phyloP scores from a whole-genome alignment of 768 basidiomycete species.

The Rhizopogon vesiculosus region DNA sequence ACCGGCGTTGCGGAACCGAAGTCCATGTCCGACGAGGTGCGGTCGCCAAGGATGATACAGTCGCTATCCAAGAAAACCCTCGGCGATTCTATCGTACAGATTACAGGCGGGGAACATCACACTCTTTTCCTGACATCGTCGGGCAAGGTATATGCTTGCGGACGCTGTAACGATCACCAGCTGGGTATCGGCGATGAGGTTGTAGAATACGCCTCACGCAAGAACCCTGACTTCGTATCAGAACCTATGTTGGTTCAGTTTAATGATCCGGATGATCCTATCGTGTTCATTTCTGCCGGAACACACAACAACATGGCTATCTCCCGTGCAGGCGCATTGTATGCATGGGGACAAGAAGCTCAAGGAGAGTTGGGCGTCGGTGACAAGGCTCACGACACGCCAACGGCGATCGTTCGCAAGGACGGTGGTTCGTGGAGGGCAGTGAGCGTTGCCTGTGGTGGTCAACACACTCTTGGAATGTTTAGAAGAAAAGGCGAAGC shows the following conservation, averaged over 20 bases:
- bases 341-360: conserved; percentile 75
- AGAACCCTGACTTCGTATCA: conserved; percentile 53
- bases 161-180: conserved; percentile 80
- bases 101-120: conserved; percentile 84
- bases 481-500: conserved; percentile 53
- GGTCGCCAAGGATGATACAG: conserved; percentile 59
- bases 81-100: conserved; percentile 59
- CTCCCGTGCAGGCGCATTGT: conserved; percentile 62
- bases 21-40: conserved; percentile 48
- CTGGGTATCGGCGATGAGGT: conserved; percentile 74
- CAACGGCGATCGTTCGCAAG: conserved; percentile 62
- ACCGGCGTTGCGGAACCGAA: conserved; percentile 43
- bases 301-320: conserved; percentile 71
- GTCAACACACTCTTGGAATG: conserved; percentile 72
- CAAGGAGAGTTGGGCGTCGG: conserved; percentile 72
- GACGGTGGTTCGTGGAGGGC: conserved; percentile 68
- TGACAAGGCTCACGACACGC: conserved; percentile 58
- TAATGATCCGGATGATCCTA: conserved; percentile 57
- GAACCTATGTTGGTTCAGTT: conserved; percentile 65
- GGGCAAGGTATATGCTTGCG: conserved; percentile 84
- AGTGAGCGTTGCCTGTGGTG: conserved; percentile 58
- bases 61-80: conserved; percentile 60
- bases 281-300: conserved; percentile 64
- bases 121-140: conserved; percentile 81
- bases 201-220: conserved; percentile 52